Evolutionary conservation across 805 yeast species (phyloP), one percentile per base, ranked within the genome.

Genomic region (Kuraishia borneana): DNA sequence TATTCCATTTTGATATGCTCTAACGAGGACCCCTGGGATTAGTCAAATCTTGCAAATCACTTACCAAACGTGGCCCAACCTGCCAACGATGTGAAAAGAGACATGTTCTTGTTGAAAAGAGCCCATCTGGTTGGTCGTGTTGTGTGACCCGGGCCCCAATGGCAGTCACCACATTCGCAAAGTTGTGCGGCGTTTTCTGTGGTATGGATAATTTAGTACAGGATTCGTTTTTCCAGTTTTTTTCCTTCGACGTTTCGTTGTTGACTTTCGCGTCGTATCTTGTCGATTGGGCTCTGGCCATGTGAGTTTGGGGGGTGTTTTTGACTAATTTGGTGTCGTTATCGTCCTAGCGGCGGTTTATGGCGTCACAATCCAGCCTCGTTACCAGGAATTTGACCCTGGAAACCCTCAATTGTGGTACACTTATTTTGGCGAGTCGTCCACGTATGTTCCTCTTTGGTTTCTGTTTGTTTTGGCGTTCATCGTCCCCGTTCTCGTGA

Each of bases 1-100:
- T 21, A 66, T 48, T 23, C 70, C 70, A 38, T 60, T 39, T 45
- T 65, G 71, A 42, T 58, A 59, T 3, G 62, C 65, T 53, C 71
- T 63, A 9, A 58, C 65, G 25, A 54, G 47, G 21, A 58, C 56
- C 31, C 70, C 68, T 59, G 10, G 21, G 22, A 21, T 26, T 19
- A 18, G 27, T 23, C 19, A 19, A 26, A 7, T 26, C 26, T 22
- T 13, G 16, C 14, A 9, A 2, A n/a, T 3, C 12, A 40, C 48
- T 18, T 41, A 45, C 51, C 51, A 31, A 47, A 45, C 25, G 43
- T 21, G 21, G 49, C 50, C 50, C 50, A 47, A 10, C 51, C 51
- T 12, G 43, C 28, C 31, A 42, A 37, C 18, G 47, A 39, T 5
- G 46, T 31, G 9, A 36, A 18, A n/a, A 39, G 14, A n/a, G 34